These are phyloP conservation scores for Rhizopogon parksii DNA, from an alignment of 1,284 basidiomycete species.

Conservation along the genomic window DNA sequence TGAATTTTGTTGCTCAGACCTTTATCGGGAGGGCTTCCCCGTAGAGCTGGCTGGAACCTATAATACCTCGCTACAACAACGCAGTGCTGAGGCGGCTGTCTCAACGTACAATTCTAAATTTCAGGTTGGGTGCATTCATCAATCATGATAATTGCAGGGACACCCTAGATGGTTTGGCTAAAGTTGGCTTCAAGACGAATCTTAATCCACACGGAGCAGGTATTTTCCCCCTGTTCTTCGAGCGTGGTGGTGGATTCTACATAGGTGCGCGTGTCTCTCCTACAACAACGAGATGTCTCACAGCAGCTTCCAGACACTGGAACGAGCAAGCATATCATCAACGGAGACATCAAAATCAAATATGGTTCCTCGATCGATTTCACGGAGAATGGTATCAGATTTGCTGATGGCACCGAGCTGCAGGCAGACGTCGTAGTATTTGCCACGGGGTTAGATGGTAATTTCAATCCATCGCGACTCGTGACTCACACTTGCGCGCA, in stretches of 20 bases:
- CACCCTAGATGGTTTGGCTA: conserved; percentile 34
- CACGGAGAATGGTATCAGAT: conserved; percentile 30
- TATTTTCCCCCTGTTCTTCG: conserved; percentile 28
- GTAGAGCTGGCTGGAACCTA: conserved; percentile 21
- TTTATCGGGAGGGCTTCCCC: conserved; percentile 21
- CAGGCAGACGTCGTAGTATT: conserved; percentile 42
- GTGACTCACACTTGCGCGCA: conserved; percentile 4
- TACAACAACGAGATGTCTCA: background rate
- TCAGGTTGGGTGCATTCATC: background rate
- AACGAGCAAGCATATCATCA: conserved; percentile 32
- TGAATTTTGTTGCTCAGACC: conserved; percentile 6
- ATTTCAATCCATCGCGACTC: background rate
- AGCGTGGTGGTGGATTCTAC: conserved; percentile 39
- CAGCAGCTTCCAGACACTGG: conserved; percentile 27
- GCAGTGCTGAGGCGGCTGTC: conserved; percentile 12
- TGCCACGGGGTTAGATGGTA: conserved; percentile 32
- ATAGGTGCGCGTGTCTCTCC: conserved; percentile 19
- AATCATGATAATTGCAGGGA: conserved; percentile 15
- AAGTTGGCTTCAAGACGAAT: conserved; percentile 39
- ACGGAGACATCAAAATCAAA: conserved; percentile 41
- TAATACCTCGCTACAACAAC: conserved; percentile 16
- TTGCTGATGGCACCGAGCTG: conserved; percentile 38
- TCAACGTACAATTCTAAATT: conserved; percentile 9
- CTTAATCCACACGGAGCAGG: conserved; percentile 33
- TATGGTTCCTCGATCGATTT: conserved; percentile 33